These are phyloP conservation scores for Lyophyllum decastes DNA, from an alignment of 768 basidiomycete genomes.

Conservation along the genomic window DNA sequence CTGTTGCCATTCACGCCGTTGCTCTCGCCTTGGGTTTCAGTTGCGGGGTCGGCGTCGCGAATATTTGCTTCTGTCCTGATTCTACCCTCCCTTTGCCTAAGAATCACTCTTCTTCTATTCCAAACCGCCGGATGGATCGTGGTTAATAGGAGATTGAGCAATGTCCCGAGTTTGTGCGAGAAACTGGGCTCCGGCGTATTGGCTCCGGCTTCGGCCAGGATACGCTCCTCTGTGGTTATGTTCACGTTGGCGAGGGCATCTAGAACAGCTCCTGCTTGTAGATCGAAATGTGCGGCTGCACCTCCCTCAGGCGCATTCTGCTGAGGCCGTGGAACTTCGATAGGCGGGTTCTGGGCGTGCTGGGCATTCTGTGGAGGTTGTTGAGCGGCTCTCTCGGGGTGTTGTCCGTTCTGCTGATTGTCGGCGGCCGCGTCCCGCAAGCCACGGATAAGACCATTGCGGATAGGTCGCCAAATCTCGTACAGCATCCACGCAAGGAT, in stretches of 20 bases:
- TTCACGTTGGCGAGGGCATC: constrained; percentile 60
- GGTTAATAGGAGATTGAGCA: constrained; percentile 54
- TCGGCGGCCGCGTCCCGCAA: constrained; percentile 35
- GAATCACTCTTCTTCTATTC: constrained; percentile 60
- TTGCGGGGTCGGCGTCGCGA: constrained; percentile 33
- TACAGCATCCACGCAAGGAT: constrained; percentile 72
- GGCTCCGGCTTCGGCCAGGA: constrained; percentile 35
- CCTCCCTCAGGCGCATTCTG: constrained; percentile 19
- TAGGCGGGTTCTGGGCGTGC: constrained; percentile 15
- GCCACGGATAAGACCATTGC: constrained; percentile 41
- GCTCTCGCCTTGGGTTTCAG: constrained; percentile 29
- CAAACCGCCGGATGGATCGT: constrained; percentile 77
- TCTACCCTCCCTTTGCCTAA: constrained; percentile 64
- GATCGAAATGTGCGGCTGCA: constrained; percentile 24
- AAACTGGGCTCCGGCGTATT: constrained; percentile 46
- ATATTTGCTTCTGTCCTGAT: constrained; percentile 66
- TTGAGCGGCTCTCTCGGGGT: constrained; percentile 13
- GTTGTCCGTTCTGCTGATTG: constrained; percentile 23
- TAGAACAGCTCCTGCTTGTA: constrained; percentile 37
- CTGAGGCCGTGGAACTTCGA: constrained; percentile 17
- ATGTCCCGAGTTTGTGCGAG: constrained; percentile 50
- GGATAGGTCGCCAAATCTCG: constrained; percentile 74
- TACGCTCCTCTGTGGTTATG: constrained; percentile 54
- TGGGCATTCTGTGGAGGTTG: constrained; percentile 13
- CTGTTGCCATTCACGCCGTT: constrained; percentile 25